Percentiles rank a stretch among this genome's conserved stretches.
These are phyloP conservation scores for Aspergillus fumigatiaffinis DNA, from an alignment of 2,329 filamentous ascomycete species.

Conservation along the genomic window DNA sequence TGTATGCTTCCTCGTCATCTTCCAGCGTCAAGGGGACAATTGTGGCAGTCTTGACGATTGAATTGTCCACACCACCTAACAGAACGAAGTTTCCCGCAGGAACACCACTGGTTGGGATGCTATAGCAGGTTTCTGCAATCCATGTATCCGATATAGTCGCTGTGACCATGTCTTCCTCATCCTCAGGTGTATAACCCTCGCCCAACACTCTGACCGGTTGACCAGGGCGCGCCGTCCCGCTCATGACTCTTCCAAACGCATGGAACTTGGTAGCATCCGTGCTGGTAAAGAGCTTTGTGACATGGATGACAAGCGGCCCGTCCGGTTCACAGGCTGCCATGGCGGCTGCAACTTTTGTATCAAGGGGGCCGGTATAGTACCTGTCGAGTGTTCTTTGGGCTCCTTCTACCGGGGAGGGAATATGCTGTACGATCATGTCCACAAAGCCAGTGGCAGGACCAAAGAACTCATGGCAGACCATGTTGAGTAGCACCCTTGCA, in stretches of 20 bases:
- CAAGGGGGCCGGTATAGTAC: slow-evolving; percentile 87
- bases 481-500: slow-evolving; percentile 79
- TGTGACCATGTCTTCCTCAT: slow-evolving; percentile 93
- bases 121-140: slow-evolving; percentile 90
- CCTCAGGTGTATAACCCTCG: slow-evolving; percentile 92
- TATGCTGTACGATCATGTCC: slow-evolving; percentile 87
- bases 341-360: slow-evolving; percentile 72
- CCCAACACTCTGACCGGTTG: slow-evolving; percentile 85
- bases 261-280: slow-evolving; percentile 87
- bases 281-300: slow-evolving; percentile 91
- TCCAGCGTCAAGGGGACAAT: slow-evolving; percentile 76
- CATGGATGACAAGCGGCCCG: slow-evolving; percentile 83
- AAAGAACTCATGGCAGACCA: slow-evolving; percentile 95
- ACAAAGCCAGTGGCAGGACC: slow-evolving; percentile 85
- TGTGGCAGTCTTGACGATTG: slow-evolving; percentile 95
- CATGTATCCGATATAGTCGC: slow-evolving; percentile 82
- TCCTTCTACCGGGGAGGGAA: slow-evolving; percentile 80
- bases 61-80: slow-evolving; percentile 92
- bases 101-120: slow-evolving; percentile 83
- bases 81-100: slow-evolving; percentile 92
- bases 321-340: slow-evolving; percentile 84
- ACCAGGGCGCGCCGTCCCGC: slow-evolving; percentile 79
- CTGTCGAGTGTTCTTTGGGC: slow-evolving; percentile 72
- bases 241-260: slow-evolving; percentile 87
- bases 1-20: slow-evolving; percentile 87